Evolutionary conservation across 2,329 filamentous ascomycete genomes (phyloP).

Genomic region (Phaeosphaeria sp.): DNA sequence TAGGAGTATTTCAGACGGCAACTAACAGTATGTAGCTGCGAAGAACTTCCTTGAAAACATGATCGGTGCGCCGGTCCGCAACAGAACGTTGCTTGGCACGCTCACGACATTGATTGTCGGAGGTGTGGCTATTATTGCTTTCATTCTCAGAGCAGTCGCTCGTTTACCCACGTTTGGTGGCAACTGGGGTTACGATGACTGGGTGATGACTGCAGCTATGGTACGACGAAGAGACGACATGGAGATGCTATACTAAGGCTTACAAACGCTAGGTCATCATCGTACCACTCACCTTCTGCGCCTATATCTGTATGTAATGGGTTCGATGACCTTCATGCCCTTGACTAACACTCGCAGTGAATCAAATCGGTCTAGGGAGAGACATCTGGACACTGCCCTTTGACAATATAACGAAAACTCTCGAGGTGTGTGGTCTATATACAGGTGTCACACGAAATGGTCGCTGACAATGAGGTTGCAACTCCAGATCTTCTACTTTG

Average conservation of each 20-base stretch:
- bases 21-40: constrained; percentile 28
- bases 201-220: constrained; percentile 35
- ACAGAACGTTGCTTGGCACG: constrained; percentile 45
- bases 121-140: constrained; percentile 36
- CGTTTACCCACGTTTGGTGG: constrained; percentile 45
- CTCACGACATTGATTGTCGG: constrained; percentile 44
- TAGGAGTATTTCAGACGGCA: neutral
- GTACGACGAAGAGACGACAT: neutral
- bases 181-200: constrained; percentile 49
- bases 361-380: constrained; percentile 54
- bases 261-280: constrained; percentile 4
- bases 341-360: neutral
- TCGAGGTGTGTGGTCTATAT: constrained; percentile 28
- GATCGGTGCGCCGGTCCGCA: constrained; percentile 39
- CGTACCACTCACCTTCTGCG: constrained; percentile 22
- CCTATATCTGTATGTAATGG: constrained; percentile 3
- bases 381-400: constrained; percentile 59
- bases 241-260: neutral
- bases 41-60: constrained; percentile 46
- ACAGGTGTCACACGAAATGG: neutral
- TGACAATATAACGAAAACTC: constrained; percentile 54
- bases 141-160: constrained; percentile 45
- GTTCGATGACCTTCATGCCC: neutral
- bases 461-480: neutral
- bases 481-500: constrained; percentile 29